phyloP scores from a whole-genome alignment of 75 land plant genomes.

The Cupressus sempervirens region DNA sequence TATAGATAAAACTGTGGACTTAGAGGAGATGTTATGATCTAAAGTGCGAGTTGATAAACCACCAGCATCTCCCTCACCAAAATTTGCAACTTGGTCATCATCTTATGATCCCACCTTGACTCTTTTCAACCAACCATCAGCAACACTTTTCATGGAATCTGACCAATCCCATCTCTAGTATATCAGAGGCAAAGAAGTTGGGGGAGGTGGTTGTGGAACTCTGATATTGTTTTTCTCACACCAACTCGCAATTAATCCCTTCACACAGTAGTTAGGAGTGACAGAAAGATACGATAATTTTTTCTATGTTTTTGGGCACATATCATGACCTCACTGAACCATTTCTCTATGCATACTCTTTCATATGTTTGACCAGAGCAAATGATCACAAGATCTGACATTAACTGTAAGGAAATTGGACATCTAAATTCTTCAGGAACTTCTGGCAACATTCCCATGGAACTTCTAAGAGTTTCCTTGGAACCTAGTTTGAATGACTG shows the following conservation, averaged over 20 bases:
- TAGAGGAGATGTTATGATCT: neutral
- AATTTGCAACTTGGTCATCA: constrained; percentile 21
- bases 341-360: constrained; percentile 85
- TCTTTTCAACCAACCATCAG: constrained; percentile 31
- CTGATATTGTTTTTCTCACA: constrained; percentile 70
- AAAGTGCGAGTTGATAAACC: neutral
- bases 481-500: constrained; percentile 34
- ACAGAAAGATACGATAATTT: constrained; percentile 59
- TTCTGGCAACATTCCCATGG: constrained; percentile 27
- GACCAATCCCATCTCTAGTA: constrained; percentile 53
- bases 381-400: constrained; percentile 95
- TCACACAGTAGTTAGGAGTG: constrained; percentile 89
- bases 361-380: constrained; percentile 96
- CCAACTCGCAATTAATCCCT: constrained; percentile 84
- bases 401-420: constrained; percentile 91
- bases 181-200: constrained; percentile 67
- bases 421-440: constrained; percentile 91
- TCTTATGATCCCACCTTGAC: constrained; percentile 39
- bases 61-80: constrained; percentile 16
- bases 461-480: constrained; percentile 22
- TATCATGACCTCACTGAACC: constrained; percentile 89
- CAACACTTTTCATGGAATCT: constrained; percentile 30
- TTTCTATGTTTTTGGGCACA: constrained; percentile 92
- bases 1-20: neutral
- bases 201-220: constrained; percentile 57